phyloP scores from a whole-genome alignment of 2,329 filamentous ascomycete genomes.

The Elsinoe arachidis region DNA sequence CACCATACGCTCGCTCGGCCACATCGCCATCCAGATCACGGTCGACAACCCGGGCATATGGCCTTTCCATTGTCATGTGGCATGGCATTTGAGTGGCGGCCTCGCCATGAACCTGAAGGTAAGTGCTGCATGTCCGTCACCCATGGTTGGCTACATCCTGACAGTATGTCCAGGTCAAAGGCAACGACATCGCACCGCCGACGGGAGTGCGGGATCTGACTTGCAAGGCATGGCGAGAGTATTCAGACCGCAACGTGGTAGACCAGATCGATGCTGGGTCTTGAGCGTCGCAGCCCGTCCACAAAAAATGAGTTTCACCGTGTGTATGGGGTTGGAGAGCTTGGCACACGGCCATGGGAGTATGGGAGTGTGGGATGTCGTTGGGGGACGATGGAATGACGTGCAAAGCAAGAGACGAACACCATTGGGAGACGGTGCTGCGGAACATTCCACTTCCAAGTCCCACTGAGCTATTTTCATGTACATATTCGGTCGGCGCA shows the following conservation, averaged over 20 bases:
- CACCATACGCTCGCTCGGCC: slow-evolving; percentile 20
- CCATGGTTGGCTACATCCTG: slow-evolving; percentile 14
- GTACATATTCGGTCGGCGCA: no score
- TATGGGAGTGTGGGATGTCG: no score
- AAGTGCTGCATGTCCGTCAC: slow-evolving; percentile 10
- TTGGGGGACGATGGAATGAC: no score
- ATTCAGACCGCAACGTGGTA: slow-evolving; percentile 39
- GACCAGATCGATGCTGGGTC: slow-evolving; percentile 46
- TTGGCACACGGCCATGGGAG: no score
- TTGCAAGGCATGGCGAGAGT: slow-evolving; percentile 45
- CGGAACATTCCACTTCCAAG: no score
- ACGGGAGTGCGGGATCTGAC: slow-evolving; percentile 31
- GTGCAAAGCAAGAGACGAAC: no score
- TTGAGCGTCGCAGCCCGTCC: slow-evolving; percentile 23
- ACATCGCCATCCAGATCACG: slow-evolving; percentile 36
- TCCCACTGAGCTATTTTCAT: no score
- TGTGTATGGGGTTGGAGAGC: no score
- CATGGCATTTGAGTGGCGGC: slow-evolving; percentile 26
- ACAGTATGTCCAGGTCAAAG: slow-evolving; percentile 27
- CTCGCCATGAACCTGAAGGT: slow-evolving; percentile 21
- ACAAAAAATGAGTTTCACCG: no score
- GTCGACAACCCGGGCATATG: slow-evolving; percentile 47
- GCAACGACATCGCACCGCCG: slow-evolving; percentile 30
- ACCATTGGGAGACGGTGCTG: no score
- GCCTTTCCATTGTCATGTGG: slow-evolving; percentile 31